Evolutionary conservation across 78 protist genomes (phyloP).

Genomic region (Dictyostelium firmibasis): DNA sequence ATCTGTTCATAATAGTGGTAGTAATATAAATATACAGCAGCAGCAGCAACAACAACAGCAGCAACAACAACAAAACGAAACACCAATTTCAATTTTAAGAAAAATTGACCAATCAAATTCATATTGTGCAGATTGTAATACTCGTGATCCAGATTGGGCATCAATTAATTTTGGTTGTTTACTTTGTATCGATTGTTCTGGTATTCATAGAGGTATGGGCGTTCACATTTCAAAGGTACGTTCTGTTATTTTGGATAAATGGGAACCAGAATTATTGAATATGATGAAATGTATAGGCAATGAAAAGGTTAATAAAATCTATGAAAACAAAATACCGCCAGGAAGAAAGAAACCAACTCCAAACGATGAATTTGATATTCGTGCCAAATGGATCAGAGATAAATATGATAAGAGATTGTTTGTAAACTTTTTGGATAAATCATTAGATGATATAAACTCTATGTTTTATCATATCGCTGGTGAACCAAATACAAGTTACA

Average conservation of each 20-base stretch:
- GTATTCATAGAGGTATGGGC: constrained; percentile 89
- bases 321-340: constrained; percentile 57
- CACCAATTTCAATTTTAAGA: constrained; percentile 12
- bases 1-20: not conserved
- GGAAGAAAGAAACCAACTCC: constrained; percentile 67
- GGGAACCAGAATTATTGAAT: constrained; percentile 74
- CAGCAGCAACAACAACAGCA: not conserved
- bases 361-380: constrained; percentile 32
- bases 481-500: not conserved
- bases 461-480: constrained; percentile 27
- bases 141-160: constrained; percentile 89
- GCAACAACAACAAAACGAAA: not conserved
- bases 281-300: constrained; percentile 87
- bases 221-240: constrained; percentile 90
- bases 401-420: constrained; percentile 59
- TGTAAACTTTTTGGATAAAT: constrained; percentile 27
- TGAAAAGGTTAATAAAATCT: constrained; percentile 55
- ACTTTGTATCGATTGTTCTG: constrained; percentile 89
- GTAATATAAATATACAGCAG: not conserved
- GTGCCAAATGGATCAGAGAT: constrained; percentile 64
- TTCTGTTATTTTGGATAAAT: constrained; percentile 67
- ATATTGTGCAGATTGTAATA: constrained; percentile 77
- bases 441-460: constrained; percentile 48
- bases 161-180: constrained; percentile 83
- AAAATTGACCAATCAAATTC: constrained; percentile 22